phyloP scores from a whole-genome alignment of 257 asterid genomes.

The Anisodus tanguticus region DNA sequence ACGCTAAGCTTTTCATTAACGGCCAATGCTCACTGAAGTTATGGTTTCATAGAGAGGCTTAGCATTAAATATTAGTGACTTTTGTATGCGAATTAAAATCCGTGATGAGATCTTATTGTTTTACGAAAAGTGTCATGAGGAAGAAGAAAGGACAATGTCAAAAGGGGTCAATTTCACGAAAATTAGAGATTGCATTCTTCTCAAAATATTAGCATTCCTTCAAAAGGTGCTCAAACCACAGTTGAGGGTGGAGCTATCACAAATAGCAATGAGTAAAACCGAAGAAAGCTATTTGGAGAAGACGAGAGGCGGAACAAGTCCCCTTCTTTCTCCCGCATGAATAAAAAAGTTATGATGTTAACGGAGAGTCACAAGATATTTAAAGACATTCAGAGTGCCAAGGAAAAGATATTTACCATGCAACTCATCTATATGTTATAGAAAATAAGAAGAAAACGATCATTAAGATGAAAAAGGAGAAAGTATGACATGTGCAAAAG shows the following conservation, averaged over 20 bases:
- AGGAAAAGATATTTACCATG: neutral
- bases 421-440: neutral
- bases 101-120: neutral
- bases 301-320: neutral
- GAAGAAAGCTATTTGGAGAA: neutral
- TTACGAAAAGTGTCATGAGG: neutral
- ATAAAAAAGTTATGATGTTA: neutral
- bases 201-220: neutral
- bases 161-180: conserved; percentile 9
- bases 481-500: neutral
- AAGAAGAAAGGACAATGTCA: neutral
- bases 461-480: neutral
- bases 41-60: conserved; percentile 7
- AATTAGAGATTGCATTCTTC: neutral
- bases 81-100: neutral
- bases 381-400: neutral
- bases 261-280: neutral
- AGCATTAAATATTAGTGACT: neutral
- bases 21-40: neutral
- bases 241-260: neutral
- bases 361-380: conserved; percentile 1
- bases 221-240: conserved; percentile 6
- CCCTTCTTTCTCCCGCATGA: neutral
- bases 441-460: conserved; percentile 8
- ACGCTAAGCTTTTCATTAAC: neutral